phyloP scores from a whole-genome alignment of 2,329 filamentous ascomycete species.

The Hymenoscyphus albidus region DNA sequence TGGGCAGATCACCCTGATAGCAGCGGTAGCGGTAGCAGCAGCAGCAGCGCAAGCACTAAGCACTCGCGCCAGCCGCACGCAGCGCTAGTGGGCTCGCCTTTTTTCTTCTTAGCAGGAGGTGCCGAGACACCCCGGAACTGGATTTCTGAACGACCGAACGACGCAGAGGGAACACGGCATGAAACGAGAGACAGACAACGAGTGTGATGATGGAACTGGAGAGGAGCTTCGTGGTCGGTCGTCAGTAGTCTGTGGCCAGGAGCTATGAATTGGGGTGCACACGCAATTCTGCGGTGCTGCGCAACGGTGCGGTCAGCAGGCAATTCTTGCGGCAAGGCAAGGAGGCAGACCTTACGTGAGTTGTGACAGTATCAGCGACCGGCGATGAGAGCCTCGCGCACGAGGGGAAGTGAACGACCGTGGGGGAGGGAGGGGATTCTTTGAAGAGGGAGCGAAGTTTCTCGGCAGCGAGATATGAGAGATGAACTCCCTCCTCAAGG shows the following conservation, averaged over 20 bases:
- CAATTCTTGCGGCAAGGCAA: background rate
- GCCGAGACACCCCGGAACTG: background rate
- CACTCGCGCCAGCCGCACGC: background rate
- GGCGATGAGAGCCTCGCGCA: background rate
- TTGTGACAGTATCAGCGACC: background rate
- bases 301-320: background rate
- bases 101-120: background rate
- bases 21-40: background rate
- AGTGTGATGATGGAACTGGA: background rate
- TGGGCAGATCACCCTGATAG: background rate
- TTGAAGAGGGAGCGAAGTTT: background rate
- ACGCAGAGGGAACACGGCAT: background rate
- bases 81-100: background rate
- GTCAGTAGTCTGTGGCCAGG: no score
- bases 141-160: background rate
- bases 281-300: background rate
- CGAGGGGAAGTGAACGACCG: slow-evolving; percentile 5
- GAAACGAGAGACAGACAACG: background rate
- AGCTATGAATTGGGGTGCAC: background rate
- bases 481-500: background rate
- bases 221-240: background rate
- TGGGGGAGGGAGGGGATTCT: background rate
- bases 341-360: background rate
- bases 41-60: background rate
- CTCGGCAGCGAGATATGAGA: background rate